Evolutionary conservation across 2,329 filamentous ascomycete species (phyloP).

Genomic region (Cordyceps fumosorosea): DNA sequence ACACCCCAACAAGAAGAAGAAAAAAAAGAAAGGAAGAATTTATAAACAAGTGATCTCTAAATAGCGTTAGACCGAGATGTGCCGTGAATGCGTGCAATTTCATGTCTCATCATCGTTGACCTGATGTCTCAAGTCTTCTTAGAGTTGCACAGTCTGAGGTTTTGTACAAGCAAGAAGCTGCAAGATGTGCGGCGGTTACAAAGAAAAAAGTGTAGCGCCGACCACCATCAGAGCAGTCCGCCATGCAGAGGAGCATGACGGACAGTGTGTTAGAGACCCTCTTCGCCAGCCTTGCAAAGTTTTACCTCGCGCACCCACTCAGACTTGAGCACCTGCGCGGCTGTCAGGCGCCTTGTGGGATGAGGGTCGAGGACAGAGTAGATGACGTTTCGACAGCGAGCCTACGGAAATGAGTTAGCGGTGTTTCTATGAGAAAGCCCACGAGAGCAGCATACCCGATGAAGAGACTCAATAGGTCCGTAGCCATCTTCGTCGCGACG

Average conservation of each 20-base stretch:
- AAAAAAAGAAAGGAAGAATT: slow-evolving; percentile 7
- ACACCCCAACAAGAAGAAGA: background rate
- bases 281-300: slow-evolving; percentile 91
- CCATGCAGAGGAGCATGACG: slow-evolving; percentile 23
- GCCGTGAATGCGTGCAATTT: slow-evolving; percentile 4
- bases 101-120: slow-evolving; percentile 14
- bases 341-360: slow-evolving; percentile 83
- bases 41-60: slow-evolving; percentile 13
- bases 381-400: slow-evolving; percentile 95
- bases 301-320: slow-evolving; percentile 99
- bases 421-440: background rate
- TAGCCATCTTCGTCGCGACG: slow-evolving; percentile 93
- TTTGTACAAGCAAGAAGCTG: slow-evolving; percentile 18
- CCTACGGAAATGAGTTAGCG: slow-evolving; percentile 43
- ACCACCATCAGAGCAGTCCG: slow-evolving; percentile 21
- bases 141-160: slow-evolving; percentile 3
- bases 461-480: slow-evolving; percentile 88
- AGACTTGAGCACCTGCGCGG: slow-evolving; percentile 93
- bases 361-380: slow-evolving; percentile 98
- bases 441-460: slow-evolving; percentile 65
- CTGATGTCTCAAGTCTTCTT: slow-evolving; percentile 10
- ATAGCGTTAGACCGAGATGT: slow-evolving; percentile 13
- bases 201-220: background rate
- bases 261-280: slow-evolving; percentile 63
- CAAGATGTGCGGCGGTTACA: slow-evolving; percentile 18